A percentile compares a stretch with the other conserved stretches of the same genome.
Evolutionary conservation across 805 yeast species (phyloP).

Genomic region (Ogataea paraovalis): DNA sequence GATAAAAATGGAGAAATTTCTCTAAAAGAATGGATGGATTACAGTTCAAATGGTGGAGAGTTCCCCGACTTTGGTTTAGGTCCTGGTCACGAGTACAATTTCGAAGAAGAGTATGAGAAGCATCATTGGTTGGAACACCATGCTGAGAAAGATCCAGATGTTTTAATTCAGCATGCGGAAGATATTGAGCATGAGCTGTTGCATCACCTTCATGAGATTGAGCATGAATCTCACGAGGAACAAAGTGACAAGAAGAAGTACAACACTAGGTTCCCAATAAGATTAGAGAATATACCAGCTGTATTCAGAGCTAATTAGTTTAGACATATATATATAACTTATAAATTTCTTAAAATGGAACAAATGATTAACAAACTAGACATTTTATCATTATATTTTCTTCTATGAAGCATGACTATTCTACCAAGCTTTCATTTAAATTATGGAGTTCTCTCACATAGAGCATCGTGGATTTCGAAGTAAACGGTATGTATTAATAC

Average conservation of each 20-base stretch:
- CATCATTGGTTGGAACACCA: conserved; percentile 91
- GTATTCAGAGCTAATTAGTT: conserved; percentile 11
- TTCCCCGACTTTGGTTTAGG: conserved; percentile 93
- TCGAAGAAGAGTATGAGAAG: conserved; percentile 87
- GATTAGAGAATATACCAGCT: conserved; percentile 18
- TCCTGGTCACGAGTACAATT: conserved; percentile 83
- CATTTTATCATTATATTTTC: too few relatives aligned
- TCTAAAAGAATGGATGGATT: conserved; percentile 66
- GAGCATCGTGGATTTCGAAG: too few relatives aligned
- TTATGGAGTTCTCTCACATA: too few relatives aligned
- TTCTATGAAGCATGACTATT: too few relatives aligned
- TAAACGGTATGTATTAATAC: too few relatives aligned
- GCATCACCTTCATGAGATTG: conserved; percentile 84
- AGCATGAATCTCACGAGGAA: conserved; percentile 36
- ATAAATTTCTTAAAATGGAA: neutral
- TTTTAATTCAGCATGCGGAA: conserved; percentile 74
- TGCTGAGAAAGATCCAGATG: conserved; percentile 76
- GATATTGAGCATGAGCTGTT: conserved; percentile 84
- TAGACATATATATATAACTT: neutral
- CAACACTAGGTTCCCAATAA: conserved; percentile 17
- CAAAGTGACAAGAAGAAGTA: conserved; percentile 6
- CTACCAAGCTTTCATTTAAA: too few relatives aligned
- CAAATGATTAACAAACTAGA: neutral
- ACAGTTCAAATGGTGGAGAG: conserved; percentile 56
- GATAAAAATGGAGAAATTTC: conserved; percentile 63